Conservation (phyloP, 345 rosid genomes). For the Gossypium ekmanianum region DNA sequence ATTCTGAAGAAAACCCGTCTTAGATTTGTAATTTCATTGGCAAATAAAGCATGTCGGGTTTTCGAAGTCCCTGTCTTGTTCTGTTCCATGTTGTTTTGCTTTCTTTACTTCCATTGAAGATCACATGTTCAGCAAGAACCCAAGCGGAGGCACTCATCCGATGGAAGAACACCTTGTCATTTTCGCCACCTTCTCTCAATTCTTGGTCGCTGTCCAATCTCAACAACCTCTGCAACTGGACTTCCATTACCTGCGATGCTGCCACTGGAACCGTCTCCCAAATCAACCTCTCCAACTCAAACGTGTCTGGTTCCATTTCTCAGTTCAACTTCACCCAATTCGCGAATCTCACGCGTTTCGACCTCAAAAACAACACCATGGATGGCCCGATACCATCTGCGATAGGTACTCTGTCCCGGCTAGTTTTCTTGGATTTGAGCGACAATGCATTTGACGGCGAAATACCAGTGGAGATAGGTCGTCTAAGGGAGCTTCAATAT, state of each 20-base stretch:
- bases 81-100: constrained; percentile 24
- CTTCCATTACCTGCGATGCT: constrained; percentile 39
- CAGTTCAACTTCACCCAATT: constrained; percentile 47
- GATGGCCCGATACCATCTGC: constrained; percentile 32
- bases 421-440: constrained; percentile 42
- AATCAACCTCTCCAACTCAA: constrained; percentile 32
- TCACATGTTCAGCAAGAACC: constrained; percentile 33
- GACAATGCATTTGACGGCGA: constrained; percentile 30
- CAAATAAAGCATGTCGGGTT: constrained; percentile 17
- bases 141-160: constrained; percentile 61
- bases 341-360: constrained; percentile 40
- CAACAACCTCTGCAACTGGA: constrained; percentile 63
- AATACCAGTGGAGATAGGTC: constrained; percentile 40
- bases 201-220: constrained; percentile 57
- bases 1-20: background rate
- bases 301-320: constrained; percentile 37
- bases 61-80: constrained; percentile 16
- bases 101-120: constrained; percentile 28
- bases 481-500: constrained; percentile 35
- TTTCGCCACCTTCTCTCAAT: constrained; percentile 29
- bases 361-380: constrained; percentile 29
- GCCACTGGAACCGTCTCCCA: constrained; percentile 26
- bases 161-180: constrained; percentile 45
- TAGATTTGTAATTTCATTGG: background rate
- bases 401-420: constrained; percentile 36